phyloP scores from a whole-genome alignment of 805 yeast species.

The Ogataea nonfermentans region DNA sequence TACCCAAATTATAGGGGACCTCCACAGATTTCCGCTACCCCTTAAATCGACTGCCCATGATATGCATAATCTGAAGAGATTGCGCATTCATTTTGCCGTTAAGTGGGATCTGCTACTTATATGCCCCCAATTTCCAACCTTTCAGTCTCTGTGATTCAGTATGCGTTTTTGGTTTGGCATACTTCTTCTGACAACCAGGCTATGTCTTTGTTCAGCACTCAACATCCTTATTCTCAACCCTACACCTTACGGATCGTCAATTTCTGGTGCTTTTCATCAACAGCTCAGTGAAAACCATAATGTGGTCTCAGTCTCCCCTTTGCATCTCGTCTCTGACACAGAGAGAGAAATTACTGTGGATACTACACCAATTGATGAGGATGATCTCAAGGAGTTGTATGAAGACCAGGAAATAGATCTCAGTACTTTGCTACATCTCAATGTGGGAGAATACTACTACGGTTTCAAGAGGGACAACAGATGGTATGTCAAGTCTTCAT shows the following conservation, averaged over 20 bases:
- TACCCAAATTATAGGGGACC: too few species aligned
- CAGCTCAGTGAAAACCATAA: conserved; percentile 11
- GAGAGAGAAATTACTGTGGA: conserved; percentile 15
- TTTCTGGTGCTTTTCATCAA: conserved; percentile 22
- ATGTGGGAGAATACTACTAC: conserved; percentile 23
- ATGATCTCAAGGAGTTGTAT: conserved; percentile 10
- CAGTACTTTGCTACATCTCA: conserved; percentile 11
- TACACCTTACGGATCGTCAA: conserved; percentile 24
- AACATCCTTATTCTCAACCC: conserved; percentile 25
- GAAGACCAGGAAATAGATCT: conserved; percentile 8
- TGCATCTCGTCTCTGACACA: conserved; percentile 6
- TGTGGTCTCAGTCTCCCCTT: conserved; percentile 26
- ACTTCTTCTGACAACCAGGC: background rate
- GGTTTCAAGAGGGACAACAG: conserved; percentile 22
- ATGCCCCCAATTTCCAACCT: background rate
- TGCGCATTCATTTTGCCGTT: too few species aligned
- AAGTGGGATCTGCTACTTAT: too few species aligned
- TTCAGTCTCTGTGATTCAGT: too few species aligned
- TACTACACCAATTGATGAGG: conserved; percentile 12
- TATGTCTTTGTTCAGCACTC: conserved; percentile 7
- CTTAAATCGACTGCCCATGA: too few species aligned
- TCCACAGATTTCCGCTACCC: too few species aligned
- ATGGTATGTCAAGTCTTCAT: conserved; percentile 51
- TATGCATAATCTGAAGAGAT: too few species aligned
- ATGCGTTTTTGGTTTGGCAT: background rate